These are phyloP conservation scores for Raphanus hybrid DNA, from an alignment of 441 rosid genomes.

Conservation along the genomic window DNA sequence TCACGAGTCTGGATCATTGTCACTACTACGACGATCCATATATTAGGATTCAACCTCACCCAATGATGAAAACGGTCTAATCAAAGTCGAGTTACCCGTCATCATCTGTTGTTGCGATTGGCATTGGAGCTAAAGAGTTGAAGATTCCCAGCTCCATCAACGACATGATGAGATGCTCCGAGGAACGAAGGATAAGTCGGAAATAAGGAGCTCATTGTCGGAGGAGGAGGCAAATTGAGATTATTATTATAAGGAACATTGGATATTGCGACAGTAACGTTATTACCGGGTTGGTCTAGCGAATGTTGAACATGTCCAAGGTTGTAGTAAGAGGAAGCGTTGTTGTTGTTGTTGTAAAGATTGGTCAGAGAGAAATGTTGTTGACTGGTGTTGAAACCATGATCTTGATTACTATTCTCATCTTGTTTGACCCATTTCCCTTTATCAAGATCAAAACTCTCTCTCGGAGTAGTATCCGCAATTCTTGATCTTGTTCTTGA, in stretches of 20 bases:
- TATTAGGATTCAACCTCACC: conserved; percentile 46
- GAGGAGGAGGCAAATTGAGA: conserved; percentile 51
- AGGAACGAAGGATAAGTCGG: conserved; percentile 62
- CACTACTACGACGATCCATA: conserved; percentile 47
- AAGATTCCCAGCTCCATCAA: conserved; percentile 44
- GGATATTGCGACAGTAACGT: conserved; percentile 54
- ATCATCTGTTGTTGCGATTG: conserved; percentile 48
- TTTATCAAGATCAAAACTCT: conserved; percentile 49
- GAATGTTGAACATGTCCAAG: conserved; percentile 73
- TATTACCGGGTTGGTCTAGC: conserved; percentile 66
- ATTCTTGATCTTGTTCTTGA: conserved; percentile 49
- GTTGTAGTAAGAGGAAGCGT: conserved; percentile 54
- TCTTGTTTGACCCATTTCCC: conserved; percentile 69
- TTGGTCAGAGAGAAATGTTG: conserved; percentile 46
- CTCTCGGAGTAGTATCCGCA: conserved; percentile 40
- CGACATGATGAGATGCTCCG: conserved; percentile 38
- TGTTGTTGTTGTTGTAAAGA: conserved; percentile 50
- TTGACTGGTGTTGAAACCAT: conserved; percentile 32
- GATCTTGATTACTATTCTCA: conserved; percentile 46
- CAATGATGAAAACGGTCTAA: conserved; percentile 51
- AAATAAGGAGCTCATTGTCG: conserved; percentile 58
- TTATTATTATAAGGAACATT: conserved; percentile 41
- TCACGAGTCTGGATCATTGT: conserved; percentile 45
- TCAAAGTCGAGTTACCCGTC: conserved; percentile 36
- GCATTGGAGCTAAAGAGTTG: conserved; percentile 60